These are phyloP conservation scores for Pleurotus platypus DNA, from an alignment of 768 basidiomycete genomes.

Conservation along the genomic window DNA sequence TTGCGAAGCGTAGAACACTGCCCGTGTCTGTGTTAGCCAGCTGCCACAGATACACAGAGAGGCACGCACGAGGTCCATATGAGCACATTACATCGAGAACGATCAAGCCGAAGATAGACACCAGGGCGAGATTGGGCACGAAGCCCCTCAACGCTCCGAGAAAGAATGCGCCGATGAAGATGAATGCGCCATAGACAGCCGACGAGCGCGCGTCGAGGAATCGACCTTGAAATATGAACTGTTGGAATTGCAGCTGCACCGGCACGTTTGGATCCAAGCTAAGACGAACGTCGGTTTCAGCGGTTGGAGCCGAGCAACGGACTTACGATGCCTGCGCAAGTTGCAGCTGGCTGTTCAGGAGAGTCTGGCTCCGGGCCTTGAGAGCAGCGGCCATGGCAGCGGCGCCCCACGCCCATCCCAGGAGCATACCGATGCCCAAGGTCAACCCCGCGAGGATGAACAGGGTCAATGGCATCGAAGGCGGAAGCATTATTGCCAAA, in stretches of 20 bases:
- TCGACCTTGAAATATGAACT: constrained; percentile 31
- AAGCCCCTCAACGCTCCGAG: constrained; percentile 34
- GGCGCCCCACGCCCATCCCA: constrained; percentile 45
- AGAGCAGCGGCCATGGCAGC: constrained; percentile 40
- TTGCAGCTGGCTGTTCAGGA: constrained; percentile 30
- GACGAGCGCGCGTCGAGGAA: constrained; percentile 42
- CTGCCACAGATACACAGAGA: background rate
- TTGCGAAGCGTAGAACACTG: constrained; percentile 34
- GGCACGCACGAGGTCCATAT: constrained; percentile 14
- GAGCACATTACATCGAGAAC: constrained; percentile 39
- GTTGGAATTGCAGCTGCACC: constrained; percentile 23
- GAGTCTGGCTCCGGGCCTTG: constrained; percentile 28
- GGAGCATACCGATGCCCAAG: constrained; percentile 39
- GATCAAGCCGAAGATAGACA: constrained; percentile 41
- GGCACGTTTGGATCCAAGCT: constrained; percentile 18
- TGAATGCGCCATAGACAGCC: constrained; percentile 39
- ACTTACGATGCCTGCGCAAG: constrained; percentile 32
- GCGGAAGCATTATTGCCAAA: background rate
- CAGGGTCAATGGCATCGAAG: constrained; percentile 1
- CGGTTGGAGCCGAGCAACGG: background rate
- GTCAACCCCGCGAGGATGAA: constrained; percentile 18
- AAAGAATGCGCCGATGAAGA: constrained; percentile 39
- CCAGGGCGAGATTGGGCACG: constrained; percentile 33
- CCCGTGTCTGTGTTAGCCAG: background rate
- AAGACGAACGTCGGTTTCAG: background rate